phyloP scores from a whole-genome alignment of 2,329 filamentous ascomycete genomes.

The Aureobasidium sp. region DNA sequence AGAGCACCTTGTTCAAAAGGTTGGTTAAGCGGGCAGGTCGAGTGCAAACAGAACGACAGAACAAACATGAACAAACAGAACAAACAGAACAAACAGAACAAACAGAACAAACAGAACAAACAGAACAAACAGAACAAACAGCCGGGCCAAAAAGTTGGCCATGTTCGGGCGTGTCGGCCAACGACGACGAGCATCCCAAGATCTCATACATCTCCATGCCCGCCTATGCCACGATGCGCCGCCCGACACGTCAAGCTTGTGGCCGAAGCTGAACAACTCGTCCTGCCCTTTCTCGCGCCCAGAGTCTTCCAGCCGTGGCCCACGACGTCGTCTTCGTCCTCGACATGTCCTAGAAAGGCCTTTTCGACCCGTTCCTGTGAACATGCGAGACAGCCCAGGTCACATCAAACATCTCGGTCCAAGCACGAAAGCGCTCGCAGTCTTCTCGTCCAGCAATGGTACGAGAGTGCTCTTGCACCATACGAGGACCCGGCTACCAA shows the following conservation, averaged over 20 bases:
- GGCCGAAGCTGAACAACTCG: constrained; percentile 21
- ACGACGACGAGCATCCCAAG: not conserved
- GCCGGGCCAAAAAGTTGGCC: not conserved
- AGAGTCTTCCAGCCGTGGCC: constrained; percentile 27
- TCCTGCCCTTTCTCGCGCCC: constrained; percentile 36
- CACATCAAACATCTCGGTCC: not conserved
- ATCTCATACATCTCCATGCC: constrained; percentile 22
- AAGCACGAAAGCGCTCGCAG: constrained; percentile 3
- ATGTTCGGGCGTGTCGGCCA: no score
- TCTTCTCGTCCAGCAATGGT: constrained; percentile 16
- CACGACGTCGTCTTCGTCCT: not conserved
- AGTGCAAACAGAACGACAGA: constrained; percentile 8
- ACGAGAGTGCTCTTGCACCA: constrained; percentile 14
- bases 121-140: not conserved
- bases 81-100: constrained; percentile 9
- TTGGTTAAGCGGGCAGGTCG: not conserved
- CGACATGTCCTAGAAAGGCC: not conserved
- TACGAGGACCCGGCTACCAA: not conserved
- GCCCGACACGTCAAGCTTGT: constrained; percentile 19
- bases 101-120: no score
- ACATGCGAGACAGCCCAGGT: not conserved
- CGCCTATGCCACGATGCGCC: constrained; percentile 33
- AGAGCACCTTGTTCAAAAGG: not conserved
- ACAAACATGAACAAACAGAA: constrained; percentile 8
- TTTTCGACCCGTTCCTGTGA: not conserved